These are phyloP conservation scores for Tuber melanosporum DNA, from an alignment of 495 filamentous ascomycete genomes.

Conservation along the genomic window DNA sequence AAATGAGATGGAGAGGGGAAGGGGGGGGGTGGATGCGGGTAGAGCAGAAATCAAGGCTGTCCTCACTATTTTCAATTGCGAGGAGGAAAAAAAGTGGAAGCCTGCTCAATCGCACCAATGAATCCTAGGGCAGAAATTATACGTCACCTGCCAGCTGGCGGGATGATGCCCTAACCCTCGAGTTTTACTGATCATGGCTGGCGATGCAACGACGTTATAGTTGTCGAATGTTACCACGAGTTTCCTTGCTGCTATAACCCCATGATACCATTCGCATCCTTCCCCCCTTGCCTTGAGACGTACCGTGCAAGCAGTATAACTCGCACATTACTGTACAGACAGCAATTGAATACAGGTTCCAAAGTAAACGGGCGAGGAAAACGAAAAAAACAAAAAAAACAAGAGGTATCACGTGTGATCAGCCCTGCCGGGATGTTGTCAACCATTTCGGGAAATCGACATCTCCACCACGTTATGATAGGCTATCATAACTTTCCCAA, in stretches of 20 bases:
- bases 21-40: not conserved
- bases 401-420: not conserved
- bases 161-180: not conserved
- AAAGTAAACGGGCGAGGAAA: not conserved
- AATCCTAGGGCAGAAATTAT: not conserved
- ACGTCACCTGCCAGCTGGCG: constrained; percentile 5
- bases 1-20: not conserved
- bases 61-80: not conserved
- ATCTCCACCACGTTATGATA: not conserved
- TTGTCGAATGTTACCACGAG: not conserved
- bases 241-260: not conserved
- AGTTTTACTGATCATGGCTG: not conserved
- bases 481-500: not conserved
- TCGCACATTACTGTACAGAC: not conserved
- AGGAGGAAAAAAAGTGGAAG: not conserved
- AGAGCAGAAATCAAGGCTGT: not conserved
- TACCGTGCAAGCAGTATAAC: not conserved
- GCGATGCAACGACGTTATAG: constrained; percentile 2
- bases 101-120: not conserved
- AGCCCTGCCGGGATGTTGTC: not conserved
- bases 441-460: not conserved
- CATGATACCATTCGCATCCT: not conserved
- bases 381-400: not conserved
- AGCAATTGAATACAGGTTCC: not conserved
- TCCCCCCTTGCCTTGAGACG: not conserved